These are phyloP conservation scores for Penicillium samsonianum DNA, from an alignment of 495 filamentous ascomycete genomes.

Conservation along the genomic window DNA sequence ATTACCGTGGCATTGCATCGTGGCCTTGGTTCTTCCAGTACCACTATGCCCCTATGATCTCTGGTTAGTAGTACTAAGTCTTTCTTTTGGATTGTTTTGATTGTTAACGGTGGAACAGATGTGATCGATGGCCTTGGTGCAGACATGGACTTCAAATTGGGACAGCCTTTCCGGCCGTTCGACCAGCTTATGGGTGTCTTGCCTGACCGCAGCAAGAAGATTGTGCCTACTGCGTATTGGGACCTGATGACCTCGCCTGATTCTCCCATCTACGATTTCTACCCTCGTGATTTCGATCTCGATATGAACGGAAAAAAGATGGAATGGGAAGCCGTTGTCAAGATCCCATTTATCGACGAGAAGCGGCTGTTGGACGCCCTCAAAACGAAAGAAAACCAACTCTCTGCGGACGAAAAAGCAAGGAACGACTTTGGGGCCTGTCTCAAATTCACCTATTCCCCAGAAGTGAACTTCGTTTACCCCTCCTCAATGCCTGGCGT, in stretches of 20 bases:
- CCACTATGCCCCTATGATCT: constrained; percentile 97
- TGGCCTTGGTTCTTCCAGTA: constrained; percentile 99
- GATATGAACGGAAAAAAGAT: constrained; percentile 99
- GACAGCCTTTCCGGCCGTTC: constrained; percentile 90
- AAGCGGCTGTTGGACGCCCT: constrained; percentile 80
- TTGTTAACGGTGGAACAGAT: constrained; percentile 52
- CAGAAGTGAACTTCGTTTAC: constrained; percentile 74
- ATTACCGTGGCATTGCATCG: constrained; percentile 93
- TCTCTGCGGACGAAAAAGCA: constrained; percentile 72
- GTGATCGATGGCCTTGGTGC: constrained; percentile 82
- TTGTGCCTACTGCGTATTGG: constrained; percentile 85
- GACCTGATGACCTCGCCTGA: constrained; percentile 86
- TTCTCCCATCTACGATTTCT: constrained; percentile 98
- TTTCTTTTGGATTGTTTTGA: background rate
- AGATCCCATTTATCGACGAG: constrained; percentile 98
- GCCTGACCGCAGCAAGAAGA: constrained; percentile 94
- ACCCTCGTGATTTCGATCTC: constrained; percentile 94
- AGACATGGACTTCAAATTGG: constrained; percentile 87
- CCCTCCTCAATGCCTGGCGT: constrained; percentile 84
- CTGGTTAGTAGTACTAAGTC: constrained; percentile 51
- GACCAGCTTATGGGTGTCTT: constrained; percentile 99
- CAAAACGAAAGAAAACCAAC: constrained; percentile 73
- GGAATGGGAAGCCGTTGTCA: constrained; percentile 99
- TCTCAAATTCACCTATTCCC: constrained; percentile 87
- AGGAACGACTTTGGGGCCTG: constrained; percentile 90